Conservation (phyloP, 176 grass and related monocot genomes). For the Saccharum officinarum region DNA sequence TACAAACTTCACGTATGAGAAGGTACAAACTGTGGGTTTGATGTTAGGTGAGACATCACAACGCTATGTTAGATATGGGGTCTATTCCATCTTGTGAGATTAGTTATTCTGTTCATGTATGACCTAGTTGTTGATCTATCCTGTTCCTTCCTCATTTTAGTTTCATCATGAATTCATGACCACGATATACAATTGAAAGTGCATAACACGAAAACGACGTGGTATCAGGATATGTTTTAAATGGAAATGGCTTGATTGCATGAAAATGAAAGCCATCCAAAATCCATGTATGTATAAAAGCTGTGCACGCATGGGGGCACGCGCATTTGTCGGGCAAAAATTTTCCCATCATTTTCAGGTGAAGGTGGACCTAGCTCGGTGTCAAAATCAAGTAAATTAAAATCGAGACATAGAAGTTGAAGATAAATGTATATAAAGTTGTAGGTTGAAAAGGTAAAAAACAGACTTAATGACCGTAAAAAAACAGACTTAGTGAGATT, state of each 20-base stretch:
- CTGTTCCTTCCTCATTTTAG: neutral
- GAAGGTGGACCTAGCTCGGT: neutral
- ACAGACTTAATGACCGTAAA: too few relatives aligned
- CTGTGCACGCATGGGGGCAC: neutral
- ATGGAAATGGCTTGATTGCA: neutral
- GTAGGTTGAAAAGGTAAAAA: neutral
- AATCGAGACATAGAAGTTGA: neutral
- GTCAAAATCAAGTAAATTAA: neutral
- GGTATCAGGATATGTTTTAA: constrained; percentile 4
- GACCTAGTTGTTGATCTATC: constrained; percentile 12
- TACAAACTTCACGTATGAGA: constrained; percentile 19
- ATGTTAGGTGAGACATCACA: constrained; percentile 40
- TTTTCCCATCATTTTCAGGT: neutral
- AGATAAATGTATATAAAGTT: neutral
- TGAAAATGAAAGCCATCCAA: constrained; percentile 10
- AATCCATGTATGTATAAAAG: neutral
- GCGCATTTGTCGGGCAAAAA: neutral
- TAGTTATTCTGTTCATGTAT: constrained; percentile 20
- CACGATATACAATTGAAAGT: constrained; percentile 8
- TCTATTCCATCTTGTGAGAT: constrained; percentile 32
- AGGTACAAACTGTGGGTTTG: neutral
- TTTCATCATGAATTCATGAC: neutral
- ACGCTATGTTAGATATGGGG: constrained; percentile 34
- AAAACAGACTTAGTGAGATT: too few relatives aligned
- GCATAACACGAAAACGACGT: neutral